Evolutionary conservation across 768 basidiomycete species (phyloP).

Genomic region (Phylloporus arenicola): DNA sequence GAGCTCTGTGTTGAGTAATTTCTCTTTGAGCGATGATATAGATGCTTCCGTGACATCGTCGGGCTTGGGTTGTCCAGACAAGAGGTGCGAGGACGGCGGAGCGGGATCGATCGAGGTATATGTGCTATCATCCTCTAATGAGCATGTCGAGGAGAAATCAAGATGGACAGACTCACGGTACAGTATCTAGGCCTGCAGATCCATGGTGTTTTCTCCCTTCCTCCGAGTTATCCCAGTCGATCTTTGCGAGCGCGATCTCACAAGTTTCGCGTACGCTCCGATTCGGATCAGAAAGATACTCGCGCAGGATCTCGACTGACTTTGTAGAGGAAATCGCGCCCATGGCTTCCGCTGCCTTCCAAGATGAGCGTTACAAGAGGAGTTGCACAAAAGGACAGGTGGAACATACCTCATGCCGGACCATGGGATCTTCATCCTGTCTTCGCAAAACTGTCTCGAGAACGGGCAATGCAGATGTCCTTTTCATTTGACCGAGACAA

Average conservation of each 20-base stretch:
- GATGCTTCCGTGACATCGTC: conserved; percentile 43
- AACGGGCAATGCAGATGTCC: conserved; percentile 63
- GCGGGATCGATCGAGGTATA: conserved; percentile 90
- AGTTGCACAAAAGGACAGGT: not conserved
- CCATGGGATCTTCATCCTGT: conserved; percentile 83
- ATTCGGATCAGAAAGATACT: conserved; percentile 68
- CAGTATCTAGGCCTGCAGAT: conserved; percentile 24
- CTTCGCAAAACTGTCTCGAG: conserved; percentile 75
- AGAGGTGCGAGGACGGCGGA: conserved; percentile 64
- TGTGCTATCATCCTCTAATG: conserved; percentile 34
- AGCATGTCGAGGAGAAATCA: not conserved
- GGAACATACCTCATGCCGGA: conserved; percentile 83
- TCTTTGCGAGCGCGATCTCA: conserved; percentile 94
- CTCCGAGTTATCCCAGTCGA: conserved; percentile 83
- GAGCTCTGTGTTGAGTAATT: conserved; percentile 58
- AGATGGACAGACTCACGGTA: conserved; percentile 31
- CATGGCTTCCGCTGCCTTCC: conserved; percentile 95
- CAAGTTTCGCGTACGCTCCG: conserved; percentile 89
- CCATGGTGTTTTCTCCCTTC: conserved; percentile 52
- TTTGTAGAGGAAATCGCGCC: conserved; percentile 77
- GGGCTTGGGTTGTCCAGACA: conserved; percentile 49
- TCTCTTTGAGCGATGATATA: conserved; percentile 51
- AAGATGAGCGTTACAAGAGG: conserved; percentile 11
- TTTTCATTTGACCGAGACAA: conserved; percentile 89
- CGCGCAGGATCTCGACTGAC: conserved; percentile 63